Evolutionary conservation across 1,139 yeast genomes (phyloP), one percentile per base, ranked within the genome.

Genomic region (Pichia norvegensis): DNA sequence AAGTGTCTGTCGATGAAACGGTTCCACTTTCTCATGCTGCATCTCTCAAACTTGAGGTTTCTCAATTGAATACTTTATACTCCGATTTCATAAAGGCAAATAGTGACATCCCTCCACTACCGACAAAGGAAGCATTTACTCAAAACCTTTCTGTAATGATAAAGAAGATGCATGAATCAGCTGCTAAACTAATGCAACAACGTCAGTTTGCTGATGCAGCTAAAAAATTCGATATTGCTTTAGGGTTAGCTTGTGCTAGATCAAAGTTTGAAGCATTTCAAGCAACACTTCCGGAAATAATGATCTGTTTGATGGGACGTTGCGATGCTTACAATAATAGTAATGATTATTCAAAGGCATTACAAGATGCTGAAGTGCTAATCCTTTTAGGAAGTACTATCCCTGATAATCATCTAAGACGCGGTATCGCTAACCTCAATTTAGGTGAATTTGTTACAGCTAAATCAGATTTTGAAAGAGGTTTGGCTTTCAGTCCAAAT

Each of bases 201-300:
- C 76, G 75, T 25, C 81, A 83, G 58, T 73, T 73, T 53, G 70
- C 68, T 4, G 97, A 87, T 17, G 88, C 96, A 1, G 76, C 78
- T 43, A 81, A 81, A 61, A 80, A 81, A 57, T 78, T 85, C 58
- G 65, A 81, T 10, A 69, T 87, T 49, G 97, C 95, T 1, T 70
- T 92, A 39, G 95, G 86, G 47, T 78, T 88, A 79, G 84, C 90
- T 19, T 58, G 61, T 31, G 79, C 85, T 55, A 77, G 97, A 63
- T 80, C 88, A 31, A 81, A 85, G 57, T 88, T 90, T 74, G 98
- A 92, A 63, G 72, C 90, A 11, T 85, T 88, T 58, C 88, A 79
- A 54, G 75, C 81, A 38, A 83, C 90, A 35, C 66, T 88, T 46
- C 90, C 84, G 58, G 97, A 92, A 62, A 67, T 85, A 46, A 74